Evolutionary conservation across 352 stramenopile species (phyloP).

Genomic region (Halophytophthora batemanensis): DNA sequence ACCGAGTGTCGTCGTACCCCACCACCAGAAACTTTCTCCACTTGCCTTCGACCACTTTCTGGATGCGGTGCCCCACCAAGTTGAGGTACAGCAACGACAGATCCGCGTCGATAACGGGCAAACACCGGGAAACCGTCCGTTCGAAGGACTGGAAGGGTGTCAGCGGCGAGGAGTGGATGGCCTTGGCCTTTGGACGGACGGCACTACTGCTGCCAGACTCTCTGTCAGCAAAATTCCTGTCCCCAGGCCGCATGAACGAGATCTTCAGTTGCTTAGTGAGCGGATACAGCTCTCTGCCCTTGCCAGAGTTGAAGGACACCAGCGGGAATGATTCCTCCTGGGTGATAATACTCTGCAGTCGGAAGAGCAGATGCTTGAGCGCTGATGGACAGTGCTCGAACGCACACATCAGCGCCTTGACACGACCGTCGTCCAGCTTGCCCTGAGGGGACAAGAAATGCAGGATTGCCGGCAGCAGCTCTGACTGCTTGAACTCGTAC

Average conservation of each 20-base stretch:
- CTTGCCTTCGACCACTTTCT: constrained; percentile 78
- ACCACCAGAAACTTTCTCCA: constrained; percentile 75
- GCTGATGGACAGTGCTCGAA: constrained; percentile 47
- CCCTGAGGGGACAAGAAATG: constrained; percentile 40
- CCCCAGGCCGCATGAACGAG: constrained; percentile 26
- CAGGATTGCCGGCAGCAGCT: constrained; percentile 63
- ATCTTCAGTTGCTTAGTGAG: constrained; percentile 74
- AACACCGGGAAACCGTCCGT: constrained; percentile 61
- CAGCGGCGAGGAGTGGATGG: constrained; percentile 70
- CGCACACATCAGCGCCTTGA: constrained; percentile 33
- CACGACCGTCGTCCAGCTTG: constrained; percentile 32
- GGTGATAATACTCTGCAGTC: constrained; percentile 73
- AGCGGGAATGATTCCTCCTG: constrained; percentile 69
- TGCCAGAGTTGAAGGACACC: constrained; percentile 55
- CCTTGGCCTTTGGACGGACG: constrained; percentile 21
- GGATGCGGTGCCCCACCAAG: constrained; percentile 65
- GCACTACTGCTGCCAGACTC: constrained; percentile 1
- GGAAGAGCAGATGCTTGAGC: constrained; percentile 53
- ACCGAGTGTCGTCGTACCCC: constrained; percentile 57
- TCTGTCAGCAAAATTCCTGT: constrained; percentile 15
- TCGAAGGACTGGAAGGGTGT: constrained; percentile 89
- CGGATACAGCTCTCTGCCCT: constrained; percentile 74
- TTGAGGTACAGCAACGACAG: constrained; percentile 59
- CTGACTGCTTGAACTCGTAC: constrained; percentile 83
- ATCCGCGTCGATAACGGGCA: constrained; percentile 49